Conservation (phyloP, 2,329 filamentous ascomycete species). For the Neopestalotiopsis rosae region DNA sequence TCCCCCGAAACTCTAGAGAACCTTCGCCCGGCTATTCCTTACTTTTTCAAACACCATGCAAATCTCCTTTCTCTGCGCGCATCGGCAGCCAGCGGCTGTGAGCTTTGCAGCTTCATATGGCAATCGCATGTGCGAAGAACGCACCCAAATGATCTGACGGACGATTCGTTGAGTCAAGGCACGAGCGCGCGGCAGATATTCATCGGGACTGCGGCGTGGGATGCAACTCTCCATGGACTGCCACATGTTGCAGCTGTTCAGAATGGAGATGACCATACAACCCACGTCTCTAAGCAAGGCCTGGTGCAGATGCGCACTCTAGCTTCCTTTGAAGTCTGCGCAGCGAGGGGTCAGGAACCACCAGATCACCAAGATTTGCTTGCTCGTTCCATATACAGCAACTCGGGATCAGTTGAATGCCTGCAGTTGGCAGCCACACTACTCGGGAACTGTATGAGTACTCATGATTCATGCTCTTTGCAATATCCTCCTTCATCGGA, state of each 20-base stretch:
- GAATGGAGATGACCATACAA: conserved; percentile 8
- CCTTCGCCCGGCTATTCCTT: conserved; percentile 19
- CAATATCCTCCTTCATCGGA: conserved; percentile 15
- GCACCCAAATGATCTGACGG: conserved; percentile 17
- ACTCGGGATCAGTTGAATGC: conserved; percentile 18
- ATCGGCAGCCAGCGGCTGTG: conserved; percentile 2
- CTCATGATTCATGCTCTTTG: conserved; percentile 15
- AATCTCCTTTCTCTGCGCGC: conserved; percentile 17
- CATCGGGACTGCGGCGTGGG: conserved; percentile 17
- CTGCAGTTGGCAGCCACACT: conserved; percentile 15
- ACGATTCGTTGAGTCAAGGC: not conserved
- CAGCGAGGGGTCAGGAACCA: conserved; percentile 19
- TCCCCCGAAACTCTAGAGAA: conserved; percentile 13
- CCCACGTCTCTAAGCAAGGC: not conserved
- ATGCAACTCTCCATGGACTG: conserved; percentile 17
- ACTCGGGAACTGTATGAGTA: conserved; percentile 5
- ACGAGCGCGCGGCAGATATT: conserved; percentile 16
- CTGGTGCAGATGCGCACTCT: conserved; percentile 12
- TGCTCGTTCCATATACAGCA: conserved; percentile 18
- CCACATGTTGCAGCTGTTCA: conserved; percentile 17
- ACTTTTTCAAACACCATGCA: conserved; percentile 20
- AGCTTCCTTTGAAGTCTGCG: conserved; percentile 19
- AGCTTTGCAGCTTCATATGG: conserved; percentile 19
- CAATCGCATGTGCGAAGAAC: conserved; percentile 15
- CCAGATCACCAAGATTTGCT: conserved; percentile 13